A percentile compares a stretch with the other conserved stretches of the same genome.
These are phyloP conservation scores for Fusarium kyushuense DNA, from an alignment of 2,329 filamentous ascomycete species.

Conservation along the genomic window DNA sequence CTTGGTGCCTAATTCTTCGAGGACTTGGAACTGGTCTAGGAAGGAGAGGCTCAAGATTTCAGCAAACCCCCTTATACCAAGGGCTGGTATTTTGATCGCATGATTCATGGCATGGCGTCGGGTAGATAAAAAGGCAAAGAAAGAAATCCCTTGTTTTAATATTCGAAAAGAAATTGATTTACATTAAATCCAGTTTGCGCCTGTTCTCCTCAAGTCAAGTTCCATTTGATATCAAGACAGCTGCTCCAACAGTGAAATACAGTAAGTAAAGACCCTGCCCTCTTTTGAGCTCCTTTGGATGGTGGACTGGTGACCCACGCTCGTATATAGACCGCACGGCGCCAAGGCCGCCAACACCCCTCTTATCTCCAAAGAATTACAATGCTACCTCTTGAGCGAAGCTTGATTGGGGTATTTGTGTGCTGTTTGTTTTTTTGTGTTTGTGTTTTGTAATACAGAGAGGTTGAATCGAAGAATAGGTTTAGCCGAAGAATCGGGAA, in stretches of 20 bases:
- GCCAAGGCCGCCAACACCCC: slow-evolving; percentile 8
- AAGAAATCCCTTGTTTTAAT: slow-evolving; percentile 40
- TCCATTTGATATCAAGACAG: slow-evolving; percentile 44
- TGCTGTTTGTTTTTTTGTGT: slow-evolving; percentile 12
- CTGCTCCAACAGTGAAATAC: slow-evolving; percentile 36
- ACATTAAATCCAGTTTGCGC: slow-evolving; percentile 48
- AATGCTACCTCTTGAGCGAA: slow-evolving; percentile 9
- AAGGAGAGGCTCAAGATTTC: slow-evolving; percentile 9
- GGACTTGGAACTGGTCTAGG: background rate
- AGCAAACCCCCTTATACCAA: slow-evolving; percentile 13
- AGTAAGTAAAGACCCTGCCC: slow-evolving; percentile 21
- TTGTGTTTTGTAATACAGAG: slow-evolving; percentile 15
- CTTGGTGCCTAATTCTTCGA: slow-evolving; percentile 60
- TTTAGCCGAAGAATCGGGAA: slow-evolving; percentile 63
- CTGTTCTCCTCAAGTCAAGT: slow-evolving; percentile 43
- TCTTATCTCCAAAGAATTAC: slow-evolving; percentile 12
- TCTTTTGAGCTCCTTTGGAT: slow-evolving; percentile 14
- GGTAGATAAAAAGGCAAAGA: slow-evolving; percentile 46
- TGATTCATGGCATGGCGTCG: slow-evolving; percentile 45
- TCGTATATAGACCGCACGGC: slow-evolving; percentile 11
- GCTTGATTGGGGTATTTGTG: slow-evolving; percentile 18
- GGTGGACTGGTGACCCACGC: slow-evolving; percentile 14
- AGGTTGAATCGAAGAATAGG: background rate
- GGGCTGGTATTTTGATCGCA: slow-evolving; percentile 29
- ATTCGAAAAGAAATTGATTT: slow-evolving; percentile 34